Evolutionary conservation across 352 stramenopile species (phyloP).

Genomic region (Phytophthora pisi): DNA sequence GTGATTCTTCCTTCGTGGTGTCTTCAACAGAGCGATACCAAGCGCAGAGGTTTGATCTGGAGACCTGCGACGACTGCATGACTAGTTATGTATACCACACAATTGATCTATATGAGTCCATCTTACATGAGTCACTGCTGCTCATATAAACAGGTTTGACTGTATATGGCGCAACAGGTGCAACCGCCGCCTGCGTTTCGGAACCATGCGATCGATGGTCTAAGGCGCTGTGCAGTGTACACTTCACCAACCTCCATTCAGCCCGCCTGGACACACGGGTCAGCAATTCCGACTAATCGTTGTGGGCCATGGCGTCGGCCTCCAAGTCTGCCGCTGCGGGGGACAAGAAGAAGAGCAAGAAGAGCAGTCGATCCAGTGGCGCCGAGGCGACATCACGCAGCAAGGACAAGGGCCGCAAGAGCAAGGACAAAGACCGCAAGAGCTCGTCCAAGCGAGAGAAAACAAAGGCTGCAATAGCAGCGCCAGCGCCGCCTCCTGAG

Average conservation of each 20-base stretch:
- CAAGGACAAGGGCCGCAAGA: conserved; percentile 39
- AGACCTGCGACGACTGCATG: too few species aligned
- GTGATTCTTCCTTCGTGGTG: too few species aligned
- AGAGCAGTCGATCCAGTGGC: conserved; percentile 18
- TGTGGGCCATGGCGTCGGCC: conserved; percentile 14
- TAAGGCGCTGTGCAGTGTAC: not conserved
- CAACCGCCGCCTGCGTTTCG: conserved; percentile 1
- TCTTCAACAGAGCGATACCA: too few species aligned
- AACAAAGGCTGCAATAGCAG: conserved; percentile 3
- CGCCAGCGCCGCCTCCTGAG: not conserved
- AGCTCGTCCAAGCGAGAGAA: conserved; percentile 12
- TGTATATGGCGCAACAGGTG: too few species aligned
- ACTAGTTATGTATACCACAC: too few species aligned
- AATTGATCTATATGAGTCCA: too few species aligned
- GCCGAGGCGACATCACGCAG: conserved; percentile 19
- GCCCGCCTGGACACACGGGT: too few species aligned
- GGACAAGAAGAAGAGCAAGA: conserved; percentile 38
- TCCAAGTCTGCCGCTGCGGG: conserved; percentile 15
- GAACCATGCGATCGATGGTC: not conserved
- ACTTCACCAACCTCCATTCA: conserved; percentile 2
- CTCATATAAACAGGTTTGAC: too few species aligned
- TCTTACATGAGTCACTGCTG: too few species aligned
- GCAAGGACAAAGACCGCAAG: conserved; percentile 46
- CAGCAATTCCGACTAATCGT: too few species aligned
- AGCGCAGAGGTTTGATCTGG: too few species aligned